Evolutionary conservation across 116 monocot genomes (phyloP), one percentile per base, ranked within the genome.

Genomic region (Iris pallida): DNA sequence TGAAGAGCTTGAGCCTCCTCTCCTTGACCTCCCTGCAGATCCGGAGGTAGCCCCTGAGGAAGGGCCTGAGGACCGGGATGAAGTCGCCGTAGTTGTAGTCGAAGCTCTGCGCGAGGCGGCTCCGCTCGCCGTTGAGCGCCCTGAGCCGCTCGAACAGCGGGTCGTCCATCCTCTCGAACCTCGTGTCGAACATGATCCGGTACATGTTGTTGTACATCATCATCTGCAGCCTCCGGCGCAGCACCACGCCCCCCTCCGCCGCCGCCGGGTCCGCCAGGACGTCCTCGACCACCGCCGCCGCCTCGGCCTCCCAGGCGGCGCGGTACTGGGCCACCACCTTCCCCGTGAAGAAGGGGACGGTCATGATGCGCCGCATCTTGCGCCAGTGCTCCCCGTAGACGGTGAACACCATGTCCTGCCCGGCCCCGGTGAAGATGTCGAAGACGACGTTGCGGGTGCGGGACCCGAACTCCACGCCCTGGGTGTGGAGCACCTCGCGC

Each of bases 191-290:
- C 86, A 90, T 86, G 64, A 90, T 90, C 68, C 90, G 73, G 73
- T 86, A 90, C 78, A 90, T 78, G 71, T 83, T 90, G 80, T 86
- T 90, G 81, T 86, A 90, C 90, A 90, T 90, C 90, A 86, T 83
- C 62, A 90, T 60, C 73, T 86, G 86, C 58, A 90, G 74, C 56
- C 83, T 71, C 51, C 62, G 68, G 56, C 90, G 56, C 51, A 90
- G 60, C 58, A 90, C 83, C 20, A 86, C 52, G n/a, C 86, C 86
- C 43, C 76, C 69, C 5, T 68, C 66, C 5, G 74, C 71, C 20
- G 76, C 74, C 71, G 73, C 71, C 0, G 78, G 66, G 54, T 75
- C 46, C 10, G 53, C 52, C 67, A 47, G 61, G 46, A 85, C 44
- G 12, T 85, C 61, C 5, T 15, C 2, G 16, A 62, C 44, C 44